Conservation (phyloP, 306 rosid genomes). For the Adenanthera pavonina region DNA sequence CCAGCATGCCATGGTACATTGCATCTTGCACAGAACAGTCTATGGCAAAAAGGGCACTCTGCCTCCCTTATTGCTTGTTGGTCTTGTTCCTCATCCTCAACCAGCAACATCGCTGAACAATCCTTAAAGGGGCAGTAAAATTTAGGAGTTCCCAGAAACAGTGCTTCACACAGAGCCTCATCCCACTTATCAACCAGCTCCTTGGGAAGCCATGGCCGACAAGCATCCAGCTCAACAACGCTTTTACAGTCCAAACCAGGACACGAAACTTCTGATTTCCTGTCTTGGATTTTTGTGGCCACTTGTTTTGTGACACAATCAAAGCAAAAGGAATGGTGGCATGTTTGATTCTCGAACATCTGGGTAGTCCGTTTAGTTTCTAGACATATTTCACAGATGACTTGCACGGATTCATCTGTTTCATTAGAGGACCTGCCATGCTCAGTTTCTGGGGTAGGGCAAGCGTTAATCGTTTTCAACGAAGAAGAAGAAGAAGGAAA, state of each 20-base stretch:
- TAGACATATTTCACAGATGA: constrained; percentile 54
- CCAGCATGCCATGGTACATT: constrained; percentile 68
- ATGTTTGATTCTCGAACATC: constrained; percentile 47
- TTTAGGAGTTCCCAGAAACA: constrained; percentile 31
- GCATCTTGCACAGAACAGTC: constrained; percentile 69
- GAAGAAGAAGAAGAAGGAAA: constrained; percentile 12
- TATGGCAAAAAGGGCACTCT: constrained; percentile 65
- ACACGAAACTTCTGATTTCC: constrained; percentile 49
- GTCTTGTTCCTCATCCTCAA: constrained; percentile 18
- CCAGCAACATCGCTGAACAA: constrained; percentile 57
- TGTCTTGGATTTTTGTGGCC: constrained; percentile 54
- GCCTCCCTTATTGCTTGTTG: constrained; percentile 13
- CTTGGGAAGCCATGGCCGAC: constrained; percentile 49
- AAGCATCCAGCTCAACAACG: constrained; percentile 47
- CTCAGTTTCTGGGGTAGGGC: not conserved
- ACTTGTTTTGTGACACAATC: constrained; percentile 60
- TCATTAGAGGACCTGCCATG: not conserved
- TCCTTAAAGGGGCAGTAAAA: constrained; percentile 65
- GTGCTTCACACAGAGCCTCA: constrained; percentile 47
- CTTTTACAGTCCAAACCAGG: constrained; percentile 56
- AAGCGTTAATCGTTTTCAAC: not conserved
- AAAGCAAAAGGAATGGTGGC: constrained; percentile 59
- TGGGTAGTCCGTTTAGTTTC: constrained; percentile 34
- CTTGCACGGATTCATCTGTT: constrained; percentile 23
- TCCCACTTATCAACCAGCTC: constrained; percentile 55